Percentiles rank a stretch among this genome's conserved stretches.
phyloP scores from a whole-genome alignment of 208 protist genomes.

The Leishmania lainsoni region DNA sequence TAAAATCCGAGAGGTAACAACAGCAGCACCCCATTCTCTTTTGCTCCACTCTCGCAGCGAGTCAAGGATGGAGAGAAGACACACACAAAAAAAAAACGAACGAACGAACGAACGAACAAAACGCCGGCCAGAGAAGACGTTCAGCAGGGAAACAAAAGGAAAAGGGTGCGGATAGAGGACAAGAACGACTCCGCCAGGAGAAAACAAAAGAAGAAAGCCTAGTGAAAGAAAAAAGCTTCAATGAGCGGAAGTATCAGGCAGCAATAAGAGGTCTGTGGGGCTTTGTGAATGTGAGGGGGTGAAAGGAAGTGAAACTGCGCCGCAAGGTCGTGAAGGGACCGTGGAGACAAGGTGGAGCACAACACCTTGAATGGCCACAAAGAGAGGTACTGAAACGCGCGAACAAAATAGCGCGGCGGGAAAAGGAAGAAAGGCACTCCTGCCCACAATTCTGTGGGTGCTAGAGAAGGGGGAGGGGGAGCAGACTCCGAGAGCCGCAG shows the following conservation, averaged over 20 bases:
- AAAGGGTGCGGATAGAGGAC: not conserved
- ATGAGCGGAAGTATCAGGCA: not conserved
- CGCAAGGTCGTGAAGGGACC: not conserved
- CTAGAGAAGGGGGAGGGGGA: not conserved
- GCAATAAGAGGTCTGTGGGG: not conserved
- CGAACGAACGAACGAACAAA: too few relatives aligned
- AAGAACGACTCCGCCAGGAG: not conserved
- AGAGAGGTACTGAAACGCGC: not conserved
- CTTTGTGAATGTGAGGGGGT: not conserved
- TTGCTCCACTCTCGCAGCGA: not conserved
- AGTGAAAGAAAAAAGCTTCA: not conserved
- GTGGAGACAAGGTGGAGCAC: not conserved
- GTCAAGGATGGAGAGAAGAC: not conserved
- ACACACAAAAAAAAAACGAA: too few relatives aligned
- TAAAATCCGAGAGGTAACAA: not conserved
- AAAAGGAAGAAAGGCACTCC: slow-evolving; percentile 6
- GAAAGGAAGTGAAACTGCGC: not conserved
- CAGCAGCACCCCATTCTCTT: slow-evolving; percentile 28
- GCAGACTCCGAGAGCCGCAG: not conserved
- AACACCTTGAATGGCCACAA: not conserved
- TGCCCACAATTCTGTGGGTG: not conserved
- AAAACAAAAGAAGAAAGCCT: not conserved
- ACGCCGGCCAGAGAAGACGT: not conserved
- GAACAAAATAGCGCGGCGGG: too few relatives aligned
- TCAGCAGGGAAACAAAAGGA: not conserved